These are phyloP conservation scores for Leishmania mexicana DNA, from an alignment of 208 protist genomes.

Conservation along the genomic window DNA sequence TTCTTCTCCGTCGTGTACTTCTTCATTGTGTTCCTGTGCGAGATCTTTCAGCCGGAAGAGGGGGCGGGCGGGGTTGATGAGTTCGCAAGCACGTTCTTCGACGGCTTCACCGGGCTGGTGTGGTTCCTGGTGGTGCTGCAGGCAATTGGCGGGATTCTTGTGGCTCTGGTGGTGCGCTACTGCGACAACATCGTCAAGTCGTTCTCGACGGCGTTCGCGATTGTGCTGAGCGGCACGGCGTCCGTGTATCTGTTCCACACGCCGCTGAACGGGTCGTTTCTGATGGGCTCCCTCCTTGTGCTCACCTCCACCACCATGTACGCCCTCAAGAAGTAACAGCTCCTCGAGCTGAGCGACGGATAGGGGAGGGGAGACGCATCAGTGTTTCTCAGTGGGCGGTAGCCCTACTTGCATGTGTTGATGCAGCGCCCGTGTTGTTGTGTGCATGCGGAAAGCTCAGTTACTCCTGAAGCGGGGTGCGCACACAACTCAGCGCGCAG, in stretches of 20 bases:
- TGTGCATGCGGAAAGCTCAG: background rate
- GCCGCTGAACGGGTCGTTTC: constrained; percentile 29
- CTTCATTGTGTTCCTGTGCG: constrained; percentile 4
- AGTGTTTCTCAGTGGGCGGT: background rate
- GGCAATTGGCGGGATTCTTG: constrained; percentile 55
- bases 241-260: constrained; percentile 44
- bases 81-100: constrained; percentile 41
- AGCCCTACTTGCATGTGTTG: background rate
- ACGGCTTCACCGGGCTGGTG: constrained; percentile 54
- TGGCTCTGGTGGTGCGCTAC: constrained; percentile 71
- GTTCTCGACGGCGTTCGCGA: constrained; percentile 57
- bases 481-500: background rate
- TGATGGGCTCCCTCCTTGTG: constrained; percentile 33
- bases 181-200: constrained; percentile 80
- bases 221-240: constrained; percentile 45
- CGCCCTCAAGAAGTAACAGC: constrained; percentile 14
- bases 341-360: background rate
- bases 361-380: background rate
- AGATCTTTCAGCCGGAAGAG: background rate
- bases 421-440: background rate
- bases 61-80: background rate
- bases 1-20: constrained; percentile 48
- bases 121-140: constrained; percentile 66
- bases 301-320: constrained; percentile 40
- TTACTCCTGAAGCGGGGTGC: background rate